Conservation (phyloP, 805 yeast genomes). For the Jamesozyma gamospora region DNA sequence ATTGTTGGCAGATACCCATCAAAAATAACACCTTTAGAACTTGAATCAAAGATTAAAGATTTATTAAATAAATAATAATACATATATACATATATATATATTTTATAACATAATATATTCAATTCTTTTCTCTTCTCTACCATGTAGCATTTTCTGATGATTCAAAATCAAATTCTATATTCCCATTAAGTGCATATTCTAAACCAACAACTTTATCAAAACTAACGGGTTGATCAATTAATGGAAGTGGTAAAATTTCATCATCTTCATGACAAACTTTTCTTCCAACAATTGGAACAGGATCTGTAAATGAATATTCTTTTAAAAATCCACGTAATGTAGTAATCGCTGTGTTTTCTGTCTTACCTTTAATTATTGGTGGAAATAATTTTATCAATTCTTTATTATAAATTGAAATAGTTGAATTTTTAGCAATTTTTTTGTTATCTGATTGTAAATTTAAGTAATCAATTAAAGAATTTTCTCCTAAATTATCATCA, state of each 20-base stretch:
- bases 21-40: constrained; percentile 51
- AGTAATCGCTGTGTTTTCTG: constrained; percentile 17
- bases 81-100: background rate
- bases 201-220: constrained; percentile 1
- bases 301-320: constrained; percentile 17
- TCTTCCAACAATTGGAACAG: constrained; percentile 18
- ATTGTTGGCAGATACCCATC: constrained; percentile 58
- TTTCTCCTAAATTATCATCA: background rate
- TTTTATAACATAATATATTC: background rate
- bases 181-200: background rate
- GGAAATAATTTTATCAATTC: constrained; percentile 19
- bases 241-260: constrained; percentile 16
- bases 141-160: background rate
- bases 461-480: background rate
- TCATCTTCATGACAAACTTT: constrained; percentile 17
- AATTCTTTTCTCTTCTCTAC: background rate
- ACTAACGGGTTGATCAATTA: constrained; percentile 2
- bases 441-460: background rate
- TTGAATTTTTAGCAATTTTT: no score
- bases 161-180: background rate
- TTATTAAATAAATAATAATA: constrained; percentile 17
- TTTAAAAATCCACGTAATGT: constrained; percentile 19
- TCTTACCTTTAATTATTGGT: constrained; percentile 9
- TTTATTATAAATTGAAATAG: constrained; percentile 8
- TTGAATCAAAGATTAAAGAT: constrained; percentile 50